Conservation (phyloP, 192 early-diverging fungal genomes). For the Dissophora ornata region DNA sequence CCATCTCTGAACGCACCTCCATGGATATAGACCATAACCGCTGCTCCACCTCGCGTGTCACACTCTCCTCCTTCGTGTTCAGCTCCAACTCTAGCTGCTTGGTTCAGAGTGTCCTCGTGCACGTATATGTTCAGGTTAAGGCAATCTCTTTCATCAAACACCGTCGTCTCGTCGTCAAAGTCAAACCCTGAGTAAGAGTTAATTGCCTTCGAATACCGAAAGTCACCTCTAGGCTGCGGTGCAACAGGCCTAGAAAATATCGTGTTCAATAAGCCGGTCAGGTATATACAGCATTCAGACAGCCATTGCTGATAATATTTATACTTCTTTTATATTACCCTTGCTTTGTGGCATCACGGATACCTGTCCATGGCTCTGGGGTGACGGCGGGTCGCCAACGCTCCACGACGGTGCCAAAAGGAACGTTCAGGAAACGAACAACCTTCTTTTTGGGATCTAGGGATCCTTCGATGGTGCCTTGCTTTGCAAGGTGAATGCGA, state of each 20-base stretch:
- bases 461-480: conserved; percentile 1
- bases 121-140: conserved; percentile 44
- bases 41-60: no score
- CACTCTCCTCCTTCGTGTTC: not conserved
- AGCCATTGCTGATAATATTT: not conserved
- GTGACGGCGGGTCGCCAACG: conserved; percentile 36
- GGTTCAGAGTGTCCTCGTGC: conserved; percentile 14
- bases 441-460: conserved; percentile 1
- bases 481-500: not conserved
- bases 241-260: conserved; percentile 7
- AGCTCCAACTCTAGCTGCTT: not conserved
- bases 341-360: conserved; percentile 17
- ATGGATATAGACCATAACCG: conserved; percentile 29
- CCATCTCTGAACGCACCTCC: conserved; percentile 36
- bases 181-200: conserved; percentile 5
- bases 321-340: conserved; percentile 12
- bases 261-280: no score
- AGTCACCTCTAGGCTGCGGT: conserved; percentile 1
- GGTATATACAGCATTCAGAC: no score
- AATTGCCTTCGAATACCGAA: conserved; percentile 1
- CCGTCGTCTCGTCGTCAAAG: conserved; percentile 6
- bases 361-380: conserved; percentile 19
- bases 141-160: conserved; percentile 29
- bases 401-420: conserved; percentile 24
- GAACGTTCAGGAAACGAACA: conserved; percentile 30